A percentile compares a stretch with the other conserved stretches of the same genome.
Evolutionary conservation across 139 green algal species (phyloP).

Genomic region (Chlamydomonas asymmetrica): DNA sequence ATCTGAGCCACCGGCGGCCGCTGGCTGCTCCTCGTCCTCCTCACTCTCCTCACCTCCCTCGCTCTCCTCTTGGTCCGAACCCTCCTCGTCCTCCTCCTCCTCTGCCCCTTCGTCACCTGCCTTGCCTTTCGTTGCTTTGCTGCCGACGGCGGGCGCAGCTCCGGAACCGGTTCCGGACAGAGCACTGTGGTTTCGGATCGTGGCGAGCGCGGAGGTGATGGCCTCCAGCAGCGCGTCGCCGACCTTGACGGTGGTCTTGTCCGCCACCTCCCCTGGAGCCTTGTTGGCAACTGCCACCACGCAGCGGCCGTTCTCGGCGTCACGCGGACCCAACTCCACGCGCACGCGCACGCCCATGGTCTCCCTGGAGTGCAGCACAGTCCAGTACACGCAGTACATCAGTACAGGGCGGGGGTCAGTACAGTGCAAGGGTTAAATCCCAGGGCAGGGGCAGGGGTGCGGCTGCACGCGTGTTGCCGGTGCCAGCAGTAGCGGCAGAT

Average conservation of each 20-base stretch:
- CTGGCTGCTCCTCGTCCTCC: neutral
- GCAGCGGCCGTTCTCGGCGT: conserved; percentile 29
- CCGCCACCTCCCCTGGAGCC: conserved; percentile 32
- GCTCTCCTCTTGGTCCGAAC: neutral
- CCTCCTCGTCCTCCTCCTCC: neutral
- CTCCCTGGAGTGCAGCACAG: conserved; percentile 42
- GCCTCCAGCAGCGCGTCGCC: conserved; percentile 26
- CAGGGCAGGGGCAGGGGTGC: too few relatives aligned
- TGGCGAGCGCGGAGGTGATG: conserved; percentile 2
- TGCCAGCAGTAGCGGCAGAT: too few relatives aligned
- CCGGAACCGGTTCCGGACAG: neutral
- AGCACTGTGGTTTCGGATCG: neutral
- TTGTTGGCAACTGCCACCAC: conserved; percentile 36
- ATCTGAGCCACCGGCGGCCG: neutral
- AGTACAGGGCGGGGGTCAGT: too few relatives aligned
- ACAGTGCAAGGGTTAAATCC: too few relatives aligned
- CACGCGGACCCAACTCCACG: conserved; percentile 34
- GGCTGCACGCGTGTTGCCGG: too few relatives aligned
- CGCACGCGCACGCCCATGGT: conserved; percentile 43
- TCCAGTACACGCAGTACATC: too few relatives aligned
- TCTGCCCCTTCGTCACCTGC: neutral
- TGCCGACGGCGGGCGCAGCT: neutral
- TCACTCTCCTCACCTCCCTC: neutral
- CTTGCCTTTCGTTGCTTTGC: neutral
- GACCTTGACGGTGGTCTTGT: conserved; percentile 36